These are phyloP conservation scores for Kodamaea suecica DNA, from an alignment of 1,139 yeast species.

Conservation along the genomic window DNA sequence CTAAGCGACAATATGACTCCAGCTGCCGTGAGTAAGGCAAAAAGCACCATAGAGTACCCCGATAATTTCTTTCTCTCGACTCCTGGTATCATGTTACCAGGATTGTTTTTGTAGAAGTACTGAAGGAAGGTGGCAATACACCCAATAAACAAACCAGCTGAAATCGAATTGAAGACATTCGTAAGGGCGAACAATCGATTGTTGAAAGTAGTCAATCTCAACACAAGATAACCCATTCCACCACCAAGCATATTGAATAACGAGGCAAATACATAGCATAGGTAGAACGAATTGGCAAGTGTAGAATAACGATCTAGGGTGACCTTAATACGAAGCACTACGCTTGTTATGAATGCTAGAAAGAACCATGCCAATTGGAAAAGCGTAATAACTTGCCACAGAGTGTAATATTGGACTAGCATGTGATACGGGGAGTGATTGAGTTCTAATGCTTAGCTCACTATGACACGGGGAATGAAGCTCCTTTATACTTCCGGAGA, in stretches of 20 bases:
- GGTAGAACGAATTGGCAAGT: not conserved
- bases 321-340: too few relatives aligned
- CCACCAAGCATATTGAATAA: conserved; percentile 22
- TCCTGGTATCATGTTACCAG: not conserved
- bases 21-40: too few relatives aligned
- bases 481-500: too few relatives aligned
- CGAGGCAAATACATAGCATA: conserved; percentile 8
- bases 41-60: too few relatives aligned
- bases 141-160: conserved; percentile 18
- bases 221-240: conserved; percentile 13
- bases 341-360: conserved; percentile 8
- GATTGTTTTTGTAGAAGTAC: conserved; percentile 4
- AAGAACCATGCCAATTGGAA: conserved; percentile 17
- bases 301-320: too few relatives aligned
- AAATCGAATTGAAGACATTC: conserved; percentile 18
- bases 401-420: conserved; percentile 3
- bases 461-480: too few relatives aligned
- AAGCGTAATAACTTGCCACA: conserved; percentile 18
- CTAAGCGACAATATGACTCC: too few relatives aligned
- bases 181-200: conserved; percentile 16
- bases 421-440: too few relatives aligned
- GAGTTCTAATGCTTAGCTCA: too few relatives aligned
- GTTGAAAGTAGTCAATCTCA: conserved; percentile 9
- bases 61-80: too few relatives aligned
- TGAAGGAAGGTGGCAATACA: conserved; percentile 14